A percentile compares a stretch with the other conserved stretches of the same genome.
phyloP scores from a whole-genome alignment of 2,329 filamentous ascomycete species.

The Epichloe amarillans region DNA sequence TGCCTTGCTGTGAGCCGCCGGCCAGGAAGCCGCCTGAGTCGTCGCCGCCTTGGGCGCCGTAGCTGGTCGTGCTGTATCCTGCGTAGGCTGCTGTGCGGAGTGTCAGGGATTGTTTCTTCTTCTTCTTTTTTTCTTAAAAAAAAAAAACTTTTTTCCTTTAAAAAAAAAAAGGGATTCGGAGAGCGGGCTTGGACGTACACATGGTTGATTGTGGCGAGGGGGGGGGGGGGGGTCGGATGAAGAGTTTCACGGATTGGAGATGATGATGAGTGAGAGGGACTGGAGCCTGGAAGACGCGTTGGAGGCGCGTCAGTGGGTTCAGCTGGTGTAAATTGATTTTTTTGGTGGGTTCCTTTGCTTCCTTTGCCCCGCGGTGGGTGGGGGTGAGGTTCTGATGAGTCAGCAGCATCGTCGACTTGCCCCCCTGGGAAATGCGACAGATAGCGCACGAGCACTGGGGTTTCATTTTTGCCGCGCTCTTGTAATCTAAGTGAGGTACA shows the following conservation, averaged over 20 bases:
- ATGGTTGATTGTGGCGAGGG: conserved; percentile 13
- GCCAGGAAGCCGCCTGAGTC: conserved; percentile 50
- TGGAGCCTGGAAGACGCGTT: conserved; percentile 5
- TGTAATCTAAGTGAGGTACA: no score
- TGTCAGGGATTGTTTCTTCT: conserved; percentile 1
- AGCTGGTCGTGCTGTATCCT: conserved; percentile 31
- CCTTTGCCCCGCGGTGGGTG: no score
- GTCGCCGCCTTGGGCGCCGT: conserved; percentile 42
- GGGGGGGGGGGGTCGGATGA: no score
- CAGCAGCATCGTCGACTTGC: no score
- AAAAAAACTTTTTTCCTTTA: no score
- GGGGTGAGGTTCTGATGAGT: background rate
- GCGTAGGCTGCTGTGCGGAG: conserved; percentile 33
- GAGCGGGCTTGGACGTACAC: conserved; percentile 16
- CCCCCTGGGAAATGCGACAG: no score
- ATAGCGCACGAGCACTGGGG: no score
- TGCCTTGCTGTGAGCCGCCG: conserved; percentile 46
- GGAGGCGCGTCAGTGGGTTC: conserved; percentile 4
- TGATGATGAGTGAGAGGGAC: background rate
- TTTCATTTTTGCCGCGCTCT: no score
- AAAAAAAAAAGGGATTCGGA: no score
- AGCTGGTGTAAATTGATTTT: conserved; percentile 7
- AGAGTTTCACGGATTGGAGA: conserved; percentile 1
- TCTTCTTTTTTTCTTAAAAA: no score
- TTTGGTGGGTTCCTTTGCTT: background rate